Base-by-base conservation (phyloP, 768 basidiomycete species). In the Tricholoma bakamatsutake region DNA sequence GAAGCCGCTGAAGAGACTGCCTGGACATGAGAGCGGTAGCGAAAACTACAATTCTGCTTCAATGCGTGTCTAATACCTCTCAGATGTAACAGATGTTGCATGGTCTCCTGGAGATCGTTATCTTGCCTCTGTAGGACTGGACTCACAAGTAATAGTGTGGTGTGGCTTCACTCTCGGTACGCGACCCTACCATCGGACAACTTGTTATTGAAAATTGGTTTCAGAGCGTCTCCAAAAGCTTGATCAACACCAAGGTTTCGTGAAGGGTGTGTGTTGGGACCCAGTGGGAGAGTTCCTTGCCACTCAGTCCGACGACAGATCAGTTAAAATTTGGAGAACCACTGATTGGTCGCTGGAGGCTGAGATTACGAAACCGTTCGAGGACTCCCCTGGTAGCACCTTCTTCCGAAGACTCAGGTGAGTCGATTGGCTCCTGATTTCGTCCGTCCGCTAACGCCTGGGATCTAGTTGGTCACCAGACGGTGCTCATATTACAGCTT, bases 181-280 rank as follows among this genome's bases (percentile, higher is more conserved):
- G 60, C 53, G 82, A 64, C 35, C 61, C 13, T 12, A 31, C n/a
- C 18, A 39, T 30, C 5, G n/a, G 21, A 17, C 15, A 18, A 45
- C 18, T 30, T 48, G 18, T 35, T n/a, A 31, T 30, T 55, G 12
- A 64, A 37, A 37, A 24, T 10, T 54, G 21, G 33, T 50, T 3
- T 42, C 65, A 97, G 95, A 95, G 62, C 86, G 89, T 11, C 68
- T 98, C 54, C 78, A 81, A 37, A 91, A 87, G 68, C 80, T 99
- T 5, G 90, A 91, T 56, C 83, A 83, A 56, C 97, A 98, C 66
- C 86, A 92, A 64, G 96, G 94, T 2, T 98, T 98, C 69, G 95
- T 99, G 63, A 98, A 99, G 71, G 97, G 97, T 56, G 92, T 99
- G 50, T 95, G 93, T 66, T 99, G 96, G 86, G 97, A 99, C 72